Evolutionary conservation across 495 filamentous ascomycete genomes (phyloP).

Genomic region (Annulohypoxylon stygium): DNA sequence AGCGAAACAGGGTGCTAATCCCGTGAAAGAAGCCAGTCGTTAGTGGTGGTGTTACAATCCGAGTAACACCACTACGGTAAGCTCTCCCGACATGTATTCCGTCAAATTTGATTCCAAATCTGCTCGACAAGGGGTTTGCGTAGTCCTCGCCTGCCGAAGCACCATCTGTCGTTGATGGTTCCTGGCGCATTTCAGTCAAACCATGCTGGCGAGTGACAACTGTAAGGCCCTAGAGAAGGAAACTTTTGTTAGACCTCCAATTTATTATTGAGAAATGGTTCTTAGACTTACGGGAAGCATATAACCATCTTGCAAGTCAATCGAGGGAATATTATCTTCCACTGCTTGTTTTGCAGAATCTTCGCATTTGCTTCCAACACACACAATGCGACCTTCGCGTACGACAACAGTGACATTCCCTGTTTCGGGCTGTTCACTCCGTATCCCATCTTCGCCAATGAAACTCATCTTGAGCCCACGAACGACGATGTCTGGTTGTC

Average conservation of each 20-base stretch:
- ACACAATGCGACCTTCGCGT: constrained; percentile 55
- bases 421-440: constrained; percentile 26
- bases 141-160: constrained; percentile 45
- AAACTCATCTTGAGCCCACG: constrained; percentile 35
- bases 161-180: constrained; percentile 59
- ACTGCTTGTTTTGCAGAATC: constrained; percentile 18
- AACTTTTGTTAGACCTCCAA: constrained; percentile 11
- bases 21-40: constrained; percentile 59
- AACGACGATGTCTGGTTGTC: constrained; percentile 32
- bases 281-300: constrained; percentile 52
- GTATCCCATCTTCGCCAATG: constrained; percentile 22
- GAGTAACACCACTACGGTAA: constrained; percentile 64
- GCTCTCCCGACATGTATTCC: constrained; percentile 60
- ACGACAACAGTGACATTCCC: constrained; percentile 55
- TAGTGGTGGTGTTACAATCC: constrained; percentile 61
- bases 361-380: constrained; percentile 49
- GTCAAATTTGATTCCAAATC: constrained; percentile 64
- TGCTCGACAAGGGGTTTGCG: constrained; percentile 47
- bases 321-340: constrained; percentile 31
- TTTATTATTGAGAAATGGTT: neutral
- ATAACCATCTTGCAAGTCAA: constrained; percentile 60
- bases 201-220: constrained; percentile 60
- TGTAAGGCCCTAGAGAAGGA: constrained; percentile 54
- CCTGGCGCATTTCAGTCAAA: constrained; percentile 59
- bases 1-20: constrained; percentile 61